Evolutionary conservation across 2,329 filamentous ascomycete genomes (phyloP).

Genomic region (Trichophyton verrucosum): DNA sequence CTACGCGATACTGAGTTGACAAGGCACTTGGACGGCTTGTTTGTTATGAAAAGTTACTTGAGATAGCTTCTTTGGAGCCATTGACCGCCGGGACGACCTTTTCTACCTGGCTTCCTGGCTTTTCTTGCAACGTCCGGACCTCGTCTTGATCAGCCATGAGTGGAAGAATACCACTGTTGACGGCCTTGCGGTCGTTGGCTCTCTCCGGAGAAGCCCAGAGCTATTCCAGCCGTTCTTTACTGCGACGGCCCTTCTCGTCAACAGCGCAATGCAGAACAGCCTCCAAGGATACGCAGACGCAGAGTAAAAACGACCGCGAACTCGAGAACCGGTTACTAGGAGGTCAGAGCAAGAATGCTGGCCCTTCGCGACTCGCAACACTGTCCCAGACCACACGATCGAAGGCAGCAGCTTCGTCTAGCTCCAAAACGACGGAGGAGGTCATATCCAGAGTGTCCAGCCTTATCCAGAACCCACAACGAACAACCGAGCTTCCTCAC

Average conservation of each 20-base stretch:
- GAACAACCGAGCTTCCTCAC: constrained; percentile 24
- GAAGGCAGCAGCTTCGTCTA: not conserved
- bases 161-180: not conserved
- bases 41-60: not conserved
- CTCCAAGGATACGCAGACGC: not conserved
- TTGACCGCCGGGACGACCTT: not conserved
- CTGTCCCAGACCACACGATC: not conserved
- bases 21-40: not conserved
- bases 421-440: constrained; percentile 1
- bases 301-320: not conserved
- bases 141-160: not conserved
- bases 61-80: not conserved
- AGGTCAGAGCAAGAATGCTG: not conserved
- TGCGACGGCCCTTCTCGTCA: not conserved
- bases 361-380: not conserved
- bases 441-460: constrained; percentile 4
- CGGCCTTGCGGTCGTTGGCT: not conserved
- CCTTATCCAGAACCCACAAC: constrained; percentile 4
- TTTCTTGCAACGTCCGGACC: not conserved
- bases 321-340: not conserved
- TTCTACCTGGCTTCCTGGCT: too few relatives aligned
- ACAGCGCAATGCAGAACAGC: not conserved
- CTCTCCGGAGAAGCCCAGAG: not conserved
- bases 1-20: not conserved
- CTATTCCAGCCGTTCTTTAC: not conserved